Conservation (phyloP, 768 basidiomycete species). For the Lactarius akahatsu region DNA sequence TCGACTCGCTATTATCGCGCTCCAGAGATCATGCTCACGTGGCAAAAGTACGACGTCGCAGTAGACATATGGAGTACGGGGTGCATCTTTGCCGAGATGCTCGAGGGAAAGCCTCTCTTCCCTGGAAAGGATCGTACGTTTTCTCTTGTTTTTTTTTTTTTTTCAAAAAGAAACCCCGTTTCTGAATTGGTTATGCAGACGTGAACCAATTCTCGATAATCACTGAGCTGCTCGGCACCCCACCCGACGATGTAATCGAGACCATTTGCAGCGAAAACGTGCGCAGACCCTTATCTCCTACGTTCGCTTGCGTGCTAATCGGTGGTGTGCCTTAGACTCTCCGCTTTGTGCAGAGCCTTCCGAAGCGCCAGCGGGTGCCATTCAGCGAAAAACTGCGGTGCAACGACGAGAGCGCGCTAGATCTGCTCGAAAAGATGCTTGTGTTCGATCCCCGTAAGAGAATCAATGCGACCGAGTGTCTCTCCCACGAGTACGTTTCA, state of each 20-base stretch:
- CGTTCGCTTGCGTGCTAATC: conserved; percentile 6
- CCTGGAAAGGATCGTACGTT: conserved; percentile 99
- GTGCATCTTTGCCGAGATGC: conserved; percentile 99
- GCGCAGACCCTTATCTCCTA: conserved; percentile 34
- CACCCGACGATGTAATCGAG: conserved; percentile 98
- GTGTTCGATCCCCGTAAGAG: conserved; percentile 98
- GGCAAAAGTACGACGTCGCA: conserved; percentile 99
- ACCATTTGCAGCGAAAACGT: conserved; percentile 99
- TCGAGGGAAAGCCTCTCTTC: conserved; percentile 97
- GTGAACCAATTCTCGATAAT: conserved; percentile 99
- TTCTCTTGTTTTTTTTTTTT: conserved; percentile 17
- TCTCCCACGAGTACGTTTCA: conserved; percentile 89
- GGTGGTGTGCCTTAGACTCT: conserved; percentile 63
- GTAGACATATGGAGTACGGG: conserved; percentile 99
- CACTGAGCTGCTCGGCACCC: conserved; percentile 96
- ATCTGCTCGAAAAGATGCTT: conserved; percentile 97
- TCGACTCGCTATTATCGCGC: conserved; percentile 99
- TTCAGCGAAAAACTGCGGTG: conserved; percentile 92
- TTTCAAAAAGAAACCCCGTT: not conserved
- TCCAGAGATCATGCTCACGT: conserved; percentile 99
- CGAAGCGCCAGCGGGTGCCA: conserved; percentile 93
- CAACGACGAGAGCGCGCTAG: conserved; percentile 86
- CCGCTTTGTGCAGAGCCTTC: conserved; percentile 96
- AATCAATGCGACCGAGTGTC: conserved; percentile 89
- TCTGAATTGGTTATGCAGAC: conserved; percentile 51